Conservation (phyloP, 805 yeast genomes). For the Clavispora fructus region DNA sequence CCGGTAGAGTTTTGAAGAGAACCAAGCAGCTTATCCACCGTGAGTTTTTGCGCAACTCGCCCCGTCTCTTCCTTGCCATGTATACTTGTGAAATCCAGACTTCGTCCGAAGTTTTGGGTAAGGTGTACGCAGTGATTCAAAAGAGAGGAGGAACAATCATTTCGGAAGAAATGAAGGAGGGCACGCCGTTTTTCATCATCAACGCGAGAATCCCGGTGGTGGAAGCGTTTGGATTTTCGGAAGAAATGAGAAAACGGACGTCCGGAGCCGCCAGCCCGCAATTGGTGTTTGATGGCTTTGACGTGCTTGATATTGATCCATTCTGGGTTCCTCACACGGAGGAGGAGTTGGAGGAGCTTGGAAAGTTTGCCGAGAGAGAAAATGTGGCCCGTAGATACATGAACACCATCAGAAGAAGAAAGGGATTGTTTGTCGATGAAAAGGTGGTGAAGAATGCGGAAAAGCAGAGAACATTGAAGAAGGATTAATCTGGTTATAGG, state of each 20-base stretch:
- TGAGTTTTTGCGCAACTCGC: conserved; percentile 74
- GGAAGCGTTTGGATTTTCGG: conserved; percentile 95
- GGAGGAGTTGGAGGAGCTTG: conserved; percentile 89
- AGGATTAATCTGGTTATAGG: conserved; percentile 36
- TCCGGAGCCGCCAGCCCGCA: conserved; percentile 98
- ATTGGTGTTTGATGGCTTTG: conserved; percentile 83
- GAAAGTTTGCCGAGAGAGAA: conserved; percentile 88
- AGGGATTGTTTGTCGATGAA: conserved; percentile 86
- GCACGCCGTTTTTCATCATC: conserved; percentile 91
- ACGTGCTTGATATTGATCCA: conserved; percentile 85
- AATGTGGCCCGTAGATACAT: conserved; percentile 85
- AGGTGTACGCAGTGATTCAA: conserved; percentile 91
- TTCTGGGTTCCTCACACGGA: conserved; percentile 99
- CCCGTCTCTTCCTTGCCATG: conserved; percentile 87
- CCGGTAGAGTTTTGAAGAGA: conserved; percentile 70
- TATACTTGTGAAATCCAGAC: conserved; percentile 95
- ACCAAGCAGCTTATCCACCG: conserved; percentile 70
- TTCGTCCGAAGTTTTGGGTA: conserved; percentile 88
- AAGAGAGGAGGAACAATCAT: conserved; percentile 78
- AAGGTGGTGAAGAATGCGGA: conserved; percentile 90
- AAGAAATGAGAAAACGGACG: conserved; percentile 86
- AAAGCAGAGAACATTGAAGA: conserved; percentile 84
- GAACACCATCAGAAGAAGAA: conserved; percentile 74
- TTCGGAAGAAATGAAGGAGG: conserved; percentile 95
- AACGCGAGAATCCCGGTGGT: conserved; percentile 85